These are phyloP conservation scores for Monosporascus sp. DNA, from an alignment of 2,329 filamentous ascomycete species.

Conservation along the genomic window DNA sequence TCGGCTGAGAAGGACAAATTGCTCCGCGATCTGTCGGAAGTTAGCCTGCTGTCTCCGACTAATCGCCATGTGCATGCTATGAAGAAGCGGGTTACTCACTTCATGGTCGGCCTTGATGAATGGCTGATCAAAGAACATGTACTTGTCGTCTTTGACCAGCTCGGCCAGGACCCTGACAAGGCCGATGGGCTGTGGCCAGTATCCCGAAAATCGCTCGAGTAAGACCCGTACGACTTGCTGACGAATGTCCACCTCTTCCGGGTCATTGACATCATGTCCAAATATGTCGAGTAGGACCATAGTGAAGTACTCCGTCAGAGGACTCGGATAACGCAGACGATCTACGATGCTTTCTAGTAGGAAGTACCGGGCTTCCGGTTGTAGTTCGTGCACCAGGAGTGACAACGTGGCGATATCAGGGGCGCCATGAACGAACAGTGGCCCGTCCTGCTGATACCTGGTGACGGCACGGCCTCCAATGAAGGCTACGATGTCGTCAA, in stretches of 20 bases:
- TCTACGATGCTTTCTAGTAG: slow-evolving; percentile 81
- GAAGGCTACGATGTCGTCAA: slow-evolving; percentile 81
- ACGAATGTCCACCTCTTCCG: slow-evolving; percentile 75
- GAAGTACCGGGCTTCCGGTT: slow-evolving; percentile 76
- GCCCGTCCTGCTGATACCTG: slow-evolving; percentile 52
- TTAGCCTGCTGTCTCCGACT: slow-evolving; percentile 5
- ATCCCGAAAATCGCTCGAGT: slow-evolving; percentile 80
- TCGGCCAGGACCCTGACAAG: slow-evolving; percentile 83
- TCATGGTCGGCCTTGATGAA: slow-evolving; percentile 89
- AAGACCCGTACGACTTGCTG: slow-evolving; percentile 88
- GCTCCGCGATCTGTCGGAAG: slow-evolving; percentile 20
- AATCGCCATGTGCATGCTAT: neutral
- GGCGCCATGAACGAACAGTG: slow-evolving; percentile 59
- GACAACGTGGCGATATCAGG: slow-evolving; percentile 69
- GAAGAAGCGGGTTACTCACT: slow-evolving; percentile 41
- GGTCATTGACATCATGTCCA: slow-evolving; percentile 64
- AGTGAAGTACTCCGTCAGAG: slow-evolving; percentile 89
- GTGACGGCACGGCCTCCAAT: slow-evolving; percentile 69
- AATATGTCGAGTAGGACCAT: slow-evolving; percentile 82
- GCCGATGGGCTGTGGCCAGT: slow-evolving; percentile 94
- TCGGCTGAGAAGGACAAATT: slow-evolving; percentile 11
- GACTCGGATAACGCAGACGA: slow-evolving; percentile 85
- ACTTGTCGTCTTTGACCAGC: slow-evolving; percentile 84
- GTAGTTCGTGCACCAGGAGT: slow-evolving; percentile 68
- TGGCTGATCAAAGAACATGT: slow-evolving; percentile 86